A percentile compares a stretch with the other conserved stretches of the same genome.
Conservation (phyloP, 176 grass and related monocot species). For the Coix lacrymajobi region DNA sequence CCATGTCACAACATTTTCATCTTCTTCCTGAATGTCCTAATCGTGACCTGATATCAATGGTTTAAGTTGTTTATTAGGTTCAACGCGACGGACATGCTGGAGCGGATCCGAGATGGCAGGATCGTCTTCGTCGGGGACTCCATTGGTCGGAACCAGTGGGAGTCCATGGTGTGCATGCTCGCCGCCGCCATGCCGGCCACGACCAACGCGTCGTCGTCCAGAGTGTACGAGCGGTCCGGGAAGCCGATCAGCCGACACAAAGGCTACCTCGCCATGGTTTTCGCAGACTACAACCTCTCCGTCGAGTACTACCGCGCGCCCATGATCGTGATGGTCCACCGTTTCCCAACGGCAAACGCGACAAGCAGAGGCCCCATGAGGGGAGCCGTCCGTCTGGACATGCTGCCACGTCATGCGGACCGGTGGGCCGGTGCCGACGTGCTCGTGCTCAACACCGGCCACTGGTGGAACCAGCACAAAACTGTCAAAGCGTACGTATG, state of each 20-base stretch:
- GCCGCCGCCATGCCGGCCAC: constrained; percentile 9
- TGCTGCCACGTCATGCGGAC: constrained; percentile 20
- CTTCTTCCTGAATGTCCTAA: neutral
- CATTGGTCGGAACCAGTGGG: constrained; percentile 50
- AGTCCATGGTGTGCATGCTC: constrained; percentile 53
- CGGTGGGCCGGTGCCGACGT: constrained; percentile 30
- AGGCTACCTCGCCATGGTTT: constrained; percentile 43
- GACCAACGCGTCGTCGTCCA: neutral
- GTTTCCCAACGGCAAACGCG: neutral
- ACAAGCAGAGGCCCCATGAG: neutral
- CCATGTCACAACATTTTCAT: neutral
- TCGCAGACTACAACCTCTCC: constrained; percentile 19
- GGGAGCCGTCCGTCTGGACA: constrained; percentile 18
- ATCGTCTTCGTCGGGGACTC: constrained; percentile 50
- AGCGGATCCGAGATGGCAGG: constrained; percentile 34
- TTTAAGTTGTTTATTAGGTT: constrained; percentile 6
- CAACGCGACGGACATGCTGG: constrained; percentile 39
- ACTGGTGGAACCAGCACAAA: constrained; percentile 48
- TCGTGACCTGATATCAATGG: neutral
- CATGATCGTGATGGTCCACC: constrained; percentile 37
- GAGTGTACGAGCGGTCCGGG: constrained; percentile 29
- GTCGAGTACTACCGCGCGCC: constrained; percentile 44
- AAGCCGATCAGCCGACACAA: constrained; percentile 43
- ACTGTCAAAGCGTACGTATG: constrained; percentile 16
- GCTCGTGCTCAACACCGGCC: constrained; percentile 44